Base-by-base conservation (phyloP, 768 basidiomycete genomes). In the Russula sp. region DNA sequence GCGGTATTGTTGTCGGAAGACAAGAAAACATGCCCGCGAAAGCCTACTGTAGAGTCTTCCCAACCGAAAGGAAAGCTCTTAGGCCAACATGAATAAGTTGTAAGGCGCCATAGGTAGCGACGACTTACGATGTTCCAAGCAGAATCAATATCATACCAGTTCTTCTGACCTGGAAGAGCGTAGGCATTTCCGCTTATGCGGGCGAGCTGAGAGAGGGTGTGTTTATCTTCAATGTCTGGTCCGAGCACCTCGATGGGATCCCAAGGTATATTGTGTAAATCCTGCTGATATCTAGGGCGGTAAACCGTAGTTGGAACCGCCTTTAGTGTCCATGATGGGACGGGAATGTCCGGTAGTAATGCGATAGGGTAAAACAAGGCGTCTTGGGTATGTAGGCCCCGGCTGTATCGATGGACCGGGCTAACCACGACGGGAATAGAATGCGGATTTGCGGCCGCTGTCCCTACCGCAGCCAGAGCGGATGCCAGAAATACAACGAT, bases 171-270 rank as follows among this genome's bases (percentile, higher is more conserved):
- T 18, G 90, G 88, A 34, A 84, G 73, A 13, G 87, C 84, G 76
- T 98, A 98, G 1, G 96, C 95, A 72, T 98, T 92, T 40, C 86
- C 90, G 11, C 87, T 80, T 88, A 98, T 95, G 63, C 90, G 74
- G 9, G 90, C 94, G 32, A 98, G 80, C 72, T 93, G 87, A 2
- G 81, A 79, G 7, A 98, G 76, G 0, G 94, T 97, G 69, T 89
- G 87, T 58, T 81, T 76, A 72, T 96, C 90, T 63, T 83, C 81
- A 18, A 94, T 74, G 71, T 97, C 89, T 0, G 96, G 96, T 4
- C 80, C 92, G 4, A 82, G 77, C 13, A 92, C 78, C 49, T 85
- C 78, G 3, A 83, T 73, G 54, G 80, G 78, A 38, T 89, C 84
- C 94, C 94, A 97, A 48, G 83, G 76, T 1, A 88, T 70, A 2